Percentiles rank a stretch among this genome's conserved stretches.
Conservation (phyloP, 306 rosid species). For the Fagus crenata region DNA sequence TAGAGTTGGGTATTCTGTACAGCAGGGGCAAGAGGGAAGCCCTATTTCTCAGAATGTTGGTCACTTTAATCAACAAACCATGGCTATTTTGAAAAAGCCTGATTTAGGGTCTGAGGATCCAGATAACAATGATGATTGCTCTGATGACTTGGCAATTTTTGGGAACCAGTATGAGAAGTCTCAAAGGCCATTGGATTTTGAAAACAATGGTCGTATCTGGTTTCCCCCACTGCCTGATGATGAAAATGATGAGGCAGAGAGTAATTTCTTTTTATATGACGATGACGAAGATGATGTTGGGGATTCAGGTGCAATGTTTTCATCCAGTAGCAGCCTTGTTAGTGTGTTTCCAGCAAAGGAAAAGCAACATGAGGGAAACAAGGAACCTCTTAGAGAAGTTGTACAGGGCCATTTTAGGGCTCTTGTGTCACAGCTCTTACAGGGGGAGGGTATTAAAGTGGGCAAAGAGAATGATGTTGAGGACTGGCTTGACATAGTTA, state of each 20-base stretch:
- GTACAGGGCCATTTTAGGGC: slow-evolving; percentile 92
- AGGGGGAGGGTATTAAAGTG: slow-evolving; percentile 67
- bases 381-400: slow-evolving; percentile 77
- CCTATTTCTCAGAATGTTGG: slow-evolving; percentile 39
- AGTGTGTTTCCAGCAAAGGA: slow-evolving; percentile 67
- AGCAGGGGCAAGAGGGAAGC: slow-evolving; percentile 55
- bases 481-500: slow-evolving; percentile 85
- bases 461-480: slow-evolving; percentile 58
- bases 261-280: slow-evolving; percentile 63
- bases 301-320: slow-evolving; percentile 72
- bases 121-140: slow-evolving; percentile 58
- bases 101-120: slow-evolving; percentile 55
- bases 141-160: slow-evolving; percentile 62
- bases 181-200: slow-evolving; percentile 82
- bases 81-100: slow-evolving; percentile 69
- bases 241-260: slow-evolving; percentile 67
- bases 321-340: slow-evolving; percentile 73
- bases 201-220: slow-evolving; percentile 79
- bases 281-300: slow-evolving; percentile 94
- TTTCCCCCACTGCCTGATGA: slow-evolving; percentile 84
- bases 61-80: slow-evolving; percentile 51
- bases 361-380: slow-evolving; percentile 65
- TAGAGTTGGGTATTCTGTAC: slow-evolving; percentile 59
- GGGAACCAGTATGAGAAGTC: slow-evolving; percentile 47
- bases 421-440: slow-evolving; percentile 85